Evolutionary conservation across 2,329 filamentous ascomycete genomes (phyloP).

Genomic region (Raffaelea ambrosiae): DNA sequence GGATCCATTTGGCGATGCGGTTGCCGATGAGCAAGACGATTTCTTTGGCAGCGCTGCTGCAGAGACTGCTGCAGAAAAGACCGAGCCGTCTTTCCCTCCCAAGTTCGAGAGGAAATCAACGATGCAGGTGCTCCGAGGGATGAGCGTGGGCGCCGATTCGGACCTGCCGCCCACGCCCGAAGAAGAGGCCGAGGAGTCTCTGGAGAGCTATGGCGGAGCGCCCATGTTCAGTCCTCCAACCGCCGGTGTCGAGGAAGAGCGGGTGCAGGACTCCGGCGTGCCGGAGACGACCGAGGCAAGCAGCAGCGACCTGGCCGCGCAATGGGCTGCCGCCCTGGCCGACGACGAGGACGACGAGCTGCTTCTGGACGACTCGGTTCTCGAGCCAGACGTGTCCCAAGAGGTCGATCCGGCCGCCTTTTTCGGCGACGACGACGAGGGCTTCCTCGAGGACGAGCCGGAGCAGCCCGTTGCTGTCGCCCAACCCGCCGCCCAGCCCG

Average conservation of each 20-base stretch:
- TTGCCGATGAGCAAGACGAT: slow-evolving; percentile 43
- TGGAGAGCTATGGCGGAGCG: slow-evolving; percentile 1
- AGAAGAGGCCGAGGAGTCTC: slow-evolving; percentile 15
- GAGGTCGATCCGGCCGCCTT: slow-evolving; percentile 56
- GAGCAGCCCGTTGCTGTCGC: slow-evolving; percentile 24
- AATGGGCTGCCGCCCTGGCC: slow-evolving; percentile 76
- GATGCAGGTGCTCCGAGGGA: slow-evolving; percentile 49
- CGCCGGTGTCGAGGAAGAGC: background rate
- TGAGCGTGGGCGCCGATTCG: slow-evolving; percentile 27
- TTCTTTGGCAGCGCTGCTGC: slow-evolving; percentile 40
- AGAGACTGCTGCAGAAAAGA: slow-evolving; percentile 17
- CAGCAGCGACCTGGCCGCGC: slow-evolving; percentile 62
- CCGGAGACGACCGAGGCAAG: slow-evolving; percentile 13
- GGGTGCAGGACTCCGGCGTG: slow-evolving; percentile 6
- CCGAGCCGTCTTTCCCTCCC: background rate
- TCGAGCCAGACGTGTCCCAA: slow-evolving; percentile 21
- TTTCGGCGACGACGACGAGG: slow-evolving; percentile 77
- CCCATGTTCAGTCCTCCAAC: too few relatives aligned
- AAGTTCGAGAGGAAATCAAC: slow-evolving; percentile 1
- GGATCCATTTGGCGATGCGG: slow-evolving; percentile 33
- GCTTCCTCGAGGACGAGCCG: slow-evolving; percentile 66
- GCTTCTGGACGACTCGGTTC: slow-evolving; percentile 47
- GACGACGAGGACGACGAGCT: slow-evolving; percentile 62
- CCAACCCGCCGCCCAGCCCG: too few relatives aligned
- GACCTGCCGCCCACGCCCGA: slow-evolving; percentile 22